Evolutionary conservation across 2,329 filamentous ascomycete genomes (phyloP).

Genomic region (Aspergillus latus): DNA sequence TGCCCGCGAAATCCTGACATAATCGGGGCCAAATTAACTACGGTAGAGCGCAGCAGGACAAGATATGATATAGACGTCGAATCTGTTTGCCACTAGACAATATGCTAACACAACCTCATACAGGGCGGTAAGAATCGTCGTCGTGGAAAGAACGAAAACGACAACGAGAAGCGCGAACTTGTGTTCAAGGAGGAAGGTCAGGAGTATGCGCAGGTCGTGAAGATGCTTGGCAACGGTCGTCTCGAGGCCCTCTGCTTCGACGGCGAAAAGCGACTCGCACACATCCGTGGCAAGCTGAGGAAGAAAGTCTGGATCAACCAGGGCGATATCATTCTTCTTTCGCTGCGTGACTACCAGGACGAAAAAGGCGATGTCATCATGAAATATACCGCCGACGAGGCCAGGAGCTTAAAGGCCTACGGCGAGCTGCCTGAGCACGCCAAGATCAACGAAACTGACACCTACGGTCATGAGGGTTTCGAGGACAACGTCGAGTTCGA

Average conservation of each 20-base stretch:
- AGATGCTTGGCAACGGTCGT: constrained; percentile 95
- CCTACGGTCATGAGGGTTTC: constrained; percentile 81
- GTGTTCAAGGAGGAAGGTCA: constrained; percentile 99
- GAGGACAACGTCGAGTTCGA: constrained; percentile 99
- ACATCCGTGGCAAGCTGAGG: constrained; percentile 92
- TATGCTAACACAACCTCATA: constrained; percentile 38
- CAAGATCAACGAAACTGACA: constrained; percentile 99
- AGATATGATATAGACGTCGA: neutral
- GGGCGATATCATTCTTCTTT: constrained; percentile 87
- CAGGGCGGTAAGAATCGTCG: constrained; percentile 97
- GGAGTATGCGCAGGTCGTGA: constrained; percentile 83
- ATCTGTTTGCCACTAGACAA: constrained; percentile 4
- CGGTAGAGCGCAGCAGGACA: neutral
- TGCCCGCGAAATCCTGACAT: neutral
- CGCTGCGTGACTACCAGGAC: constrained; percentile 88
- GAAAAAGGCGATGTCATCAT: constrained; percentile 91
- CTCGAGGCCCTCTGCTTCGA: constrained; percentile 95
- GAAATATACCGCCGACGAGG: constrained; percentile 96
- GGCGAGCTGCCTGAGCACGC: constrained; percentile 95
- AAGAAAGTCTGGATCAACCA: constrained; percentile 99
- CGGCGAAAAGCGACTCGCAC: constrained; percentile 78
- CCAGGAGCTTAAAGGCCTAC: constrained; percentile 91
- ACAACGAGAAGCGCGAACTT: constrained; percentile 98
- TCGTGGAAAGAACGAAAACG: constrained; percentile 98
- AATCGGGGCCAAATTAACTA: neutral